Base-by-base conservation (phyloP, 805 yeast species). In the Candida pseudoglaebosa region DNA sequence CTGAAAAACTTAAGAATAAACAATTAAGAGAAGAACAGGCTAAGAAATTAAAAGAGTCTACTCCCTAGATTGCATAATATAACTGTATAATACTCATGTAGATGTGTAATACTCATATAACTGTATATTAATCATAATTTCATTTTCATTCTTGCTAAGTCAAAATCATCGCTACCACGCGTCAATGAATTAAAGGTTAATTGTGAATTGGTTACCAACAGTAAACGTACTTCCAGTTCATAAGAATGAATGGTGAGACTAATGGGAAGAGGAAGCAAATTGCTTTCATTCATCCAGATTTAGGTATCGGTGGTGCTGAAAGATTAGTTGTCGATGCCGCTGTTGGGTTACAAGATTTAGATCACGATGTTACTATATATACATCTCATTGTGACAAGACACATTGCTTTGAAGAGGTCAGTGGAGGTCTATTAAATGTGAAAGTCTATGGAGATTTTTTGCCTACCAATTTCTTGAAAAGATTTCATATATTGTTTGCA, bases 251-350 rank as follows among this genome's bases (percentile, higher is more conserved):
- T n/a, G 29, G 13, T 5, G 34, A 17, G 8, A 20, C 10, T 16
- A 13, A 21, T 12, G 9, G 12, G 12, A 18, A 37, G 26, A 4
- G 35, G 19, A 49, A 41, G 72, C 78, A 70, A 43, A 73, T 91
- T 24, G 96, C 96, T 1, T 86, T 93, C 50, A 63, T 93, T 4
- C 99, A 93, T 56, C 99, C 99, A 0, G 99, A 93, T 62, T 65
- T 93, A 38, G 99, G 99, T 0, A 91, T 91, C 41, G 99, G 84
- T 4, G 99, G 99, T 3, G 99, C 99, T 1, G 99, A 93, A 57
- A 71, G 99, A 42, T 71, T 95, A n/a, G 89, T 93, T 2, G 96
- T 93, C 1, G 99, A 93, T 61, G 89, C 95, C 2, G 99, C 98
- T 0, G 67, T 88, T 3, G 95, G 96, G 0, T 64, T 93, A 19